These are phyloP conservation scores for Colletotrichum sp. DNA, from an alignment of 2,329 filamentous ascomycete genomes.

Conservation along the genomic window DNA sequence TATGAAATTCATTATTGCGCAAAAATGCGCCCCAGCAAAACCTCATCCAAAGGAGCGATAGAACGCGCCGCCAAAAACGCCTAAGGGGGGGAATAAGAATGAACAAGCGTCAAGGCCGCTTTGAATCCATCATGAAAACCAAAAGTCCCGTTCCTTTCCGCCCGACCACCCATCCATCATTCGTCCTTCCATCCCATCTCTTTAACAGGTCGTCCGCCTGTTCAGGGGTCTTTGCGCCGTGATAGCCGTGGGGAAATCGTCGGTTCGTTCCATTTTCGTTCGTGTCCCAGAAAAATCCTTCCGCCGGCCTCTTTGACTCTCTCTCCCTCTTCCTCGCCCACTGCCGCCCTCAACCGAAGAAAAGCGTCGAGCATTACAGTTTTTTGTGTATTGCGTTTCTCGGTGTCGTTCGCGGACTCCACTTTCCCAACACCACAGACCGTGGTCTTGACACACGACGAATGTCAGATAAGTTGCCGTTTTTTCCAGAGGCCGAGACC, in stretches of 20 bases:
- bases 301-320: neutral
- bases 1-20: neutral
- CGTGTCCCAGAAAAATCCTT: neutral
- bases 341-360: neutral
- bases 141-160: neutral
- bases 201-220: neutral
- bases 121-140: conserved; percentile 3
- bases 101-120: neutral
- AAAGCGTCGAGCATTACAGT: conserved; percentile 6
- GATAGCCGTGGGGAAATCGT: neutral
- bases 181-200: conserved; percentile 5
- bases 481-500: neutral
- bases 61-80: conserved; percentile 5
- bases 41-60: neutral
- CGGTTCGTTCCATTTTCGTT: neutral
- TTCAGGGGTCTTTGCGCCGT: neutral
- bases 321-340: accelerated
- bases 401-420: neutral
- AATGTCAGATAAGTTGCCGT: neutral
- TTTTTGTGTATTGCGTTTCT: neutral
- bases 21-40: neutral
- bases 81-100: neutral
- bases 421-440: neutral
- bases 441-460: neutral
- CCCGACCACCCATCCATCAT: neutral